Conservation (phyloP, 1,139 yeast genomes). For the Saccharomyces uvarum region DNA sequence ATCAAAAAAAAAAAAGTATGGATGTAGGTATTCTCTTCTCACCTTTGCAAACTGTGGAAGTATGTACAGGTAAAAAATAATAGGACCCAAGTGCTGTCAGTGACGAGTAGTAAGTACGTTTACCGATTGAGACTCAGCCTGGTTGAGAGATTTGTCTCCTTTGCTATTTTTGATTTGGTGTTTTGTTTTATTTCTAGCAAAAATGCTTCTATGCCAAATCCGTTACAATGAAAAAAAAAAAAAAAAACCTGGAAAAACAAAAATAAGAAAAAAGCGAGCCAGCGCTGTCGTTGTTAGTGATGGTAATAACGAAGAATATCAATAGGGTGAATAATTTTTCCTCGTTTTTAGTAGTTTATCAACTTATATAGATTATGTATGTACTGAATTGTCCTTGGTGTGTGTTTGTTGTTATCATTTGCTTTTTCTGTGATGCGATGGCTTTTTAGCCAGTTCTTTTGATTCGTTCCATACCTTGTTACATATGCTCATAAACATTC, state of each 20-base stretch:
- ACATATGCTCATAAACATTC: slow-evolving; percentile 31
- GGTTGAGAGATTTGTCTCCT: neutral
- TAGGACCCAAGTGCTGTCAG: neutral
- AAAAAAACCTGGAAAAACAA: neutral
- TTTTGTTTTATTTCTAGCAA: neutral
- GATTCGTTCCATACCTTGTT: slow-evolving; percentile 32
- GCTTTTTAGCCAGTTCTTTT: slow-evolving; percentile 8
- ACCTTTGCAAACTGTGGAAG: neutral
- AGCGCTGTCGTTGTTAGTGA: neutral
- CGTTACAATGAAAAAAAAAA: neutral
- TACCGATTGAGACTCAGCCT: neutral
- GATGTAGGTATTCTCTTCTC: neutral
- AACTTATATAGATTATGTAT: neutral
- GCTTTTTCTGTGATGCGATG: neutral
- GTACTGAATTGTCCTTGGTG: slow-evolving; percentile 2
- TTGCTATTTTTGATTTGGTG: neutral
- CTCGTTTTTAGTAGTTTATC: neutral
- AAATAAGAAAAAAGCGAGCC: neutral
- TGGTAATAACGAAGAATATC: neutral
- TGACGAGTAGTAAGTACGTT: neutral
- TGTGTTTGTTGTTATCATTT: neutral
- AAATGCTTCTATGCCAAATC: neutral
- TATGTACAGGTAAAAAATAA: neutral
- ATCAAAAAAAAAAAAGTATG: slow-evolving; percentile 1
- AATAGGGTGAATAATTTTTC: neutral